phyloP scores from a whole-genome alignment of 2,329 filamentous ascomycete genomes.

The Colletotrichum destructivum region DNA sequence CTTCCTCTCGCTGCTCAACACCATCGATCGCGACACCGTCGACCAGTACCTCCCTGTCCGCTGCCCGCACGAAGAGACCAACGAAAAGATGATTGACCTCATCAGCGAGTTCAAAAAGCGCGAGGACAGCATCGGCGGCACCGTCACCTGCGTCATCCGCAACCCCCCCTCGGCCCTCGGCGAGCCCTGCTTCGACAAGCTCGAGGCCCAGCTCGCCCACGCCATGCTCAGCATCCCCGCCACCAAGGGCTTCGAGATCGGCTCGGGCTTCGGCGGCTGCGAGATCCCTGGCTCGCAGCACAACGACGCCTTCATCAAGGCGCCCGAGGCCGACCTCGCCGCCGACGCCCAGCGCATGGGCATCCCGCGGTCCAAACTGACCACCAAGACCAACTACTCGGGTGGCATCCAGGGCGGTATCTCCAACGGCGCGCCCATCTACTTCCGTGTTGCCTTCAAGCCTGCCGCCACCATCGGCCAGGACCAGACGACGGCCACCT shows the following conservation, averaged over 20 bases:
- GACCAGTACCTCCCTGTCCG: constrained; percentile 89
- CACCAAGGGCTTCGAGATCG: constrained; percentile 95
- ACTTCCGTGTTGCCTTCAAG: constrained; percentile 97
- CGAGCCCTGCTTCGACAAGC: constrained; percentile 95
- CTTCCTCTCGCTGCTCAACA: constrained; percentile 82
- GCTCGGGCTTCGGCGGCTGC: constrained; percentile 90
- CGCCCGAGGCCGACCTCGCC: constrained; percentile 59
- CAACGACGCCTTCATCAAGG: constrained; percentile 88
- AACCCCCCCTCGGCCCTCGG: constrained; percentile 89
- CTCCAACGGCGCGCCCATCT: constrained; percentile 92
- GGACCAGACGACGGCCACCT: constrained; percentile 86
- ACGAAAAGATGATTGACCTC: constrained; percentile 81
- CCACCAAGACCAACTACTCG: constrained; percentile 94
- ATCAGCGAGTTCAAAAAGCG: constrained; percentile 85
- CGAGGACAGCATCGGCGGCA: constrained; percentile 93
- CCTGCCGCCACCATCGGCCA: constrained; percentile 93
- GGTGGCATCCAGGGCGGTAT: constrained; percentile 97
- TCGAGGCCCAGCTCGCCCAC: constrained; percentile 91
- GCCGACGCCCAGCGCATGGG: constrained; percentile 54
- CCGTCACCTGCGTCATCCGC: constrained; percentile 92
- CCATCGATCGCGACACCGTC: constrained; percentile 81
- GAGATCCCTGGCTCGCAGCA: constrained; percentile 90
- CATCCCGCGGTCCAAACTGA: constrained; percentile 73
- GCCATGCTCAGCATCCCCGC: constrained; percentile 97
- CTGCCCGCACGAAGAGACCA: constrained; percentile 80